Evolutionary conservation across 805 yeast species (phyloP).

Genomic region (Kregervanrija delftensis): DNA sequence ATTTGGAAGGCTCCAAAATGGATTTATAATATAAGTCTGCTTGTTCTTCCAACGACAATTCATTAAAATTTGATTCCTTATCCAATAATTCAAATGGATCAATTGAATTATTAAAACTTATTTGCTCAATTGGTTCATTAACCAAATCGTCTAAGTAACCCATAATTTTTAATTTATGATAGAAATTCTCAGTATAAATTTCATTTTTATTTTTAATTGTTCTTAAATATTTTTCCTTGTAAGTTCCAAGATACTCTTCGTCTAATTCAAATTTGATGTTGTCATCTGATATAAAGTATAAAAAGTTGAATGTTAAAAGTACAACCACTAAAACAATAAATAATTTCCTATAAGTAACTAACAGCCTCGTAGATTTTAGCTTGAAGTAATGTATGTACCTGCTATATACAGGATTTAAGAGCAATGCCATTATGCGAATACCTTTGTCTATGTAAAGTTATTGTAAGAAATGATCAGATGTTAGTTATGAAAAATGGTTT

Average conservation of each 20-base stretch:
- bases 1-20: slow-evolving; percentile 17
- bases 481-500: no score
- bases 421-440: no score
- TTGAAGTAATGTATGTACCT: no score
- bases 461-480: no score
- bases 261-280: slow-evolving; percentile 14
- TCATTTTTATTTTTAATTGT: slow-evolving; percentile 17
- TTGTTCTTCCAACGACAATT: slow-evolving; percentile 10
- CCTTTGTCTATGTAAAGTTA: no score
- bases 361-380: no score
- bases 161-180: slow-evolving; percentile 20
- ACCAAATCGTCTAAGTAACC: slow-evolving; percentile 25
- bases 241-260: slow-evolving; percentile 25
- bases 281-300: not conserved
- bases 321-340: no score
- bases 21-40: slow-evolving; percentile 14
- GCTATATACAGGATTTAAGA: no score
- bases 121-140: slow-evolving; percentile 22
- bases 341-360: no score
- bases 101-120: slow-evolving; percentile 14
- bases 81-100: slow-evolving; percentile 19
- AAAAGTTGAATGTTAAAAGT: no score
- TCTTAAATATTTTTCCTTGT: slow-evolving; percentile 22
- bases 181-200: slow-evolving; percentile 22
- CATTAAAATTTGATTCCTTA: slow-evolving; percentile 8